A percentile compares a stretch with the other conserved stretches of the same genome.
phyloP scores from a whole-genome alignment of 345 rosid genomes.

The Cardamine occulta region DNA sequence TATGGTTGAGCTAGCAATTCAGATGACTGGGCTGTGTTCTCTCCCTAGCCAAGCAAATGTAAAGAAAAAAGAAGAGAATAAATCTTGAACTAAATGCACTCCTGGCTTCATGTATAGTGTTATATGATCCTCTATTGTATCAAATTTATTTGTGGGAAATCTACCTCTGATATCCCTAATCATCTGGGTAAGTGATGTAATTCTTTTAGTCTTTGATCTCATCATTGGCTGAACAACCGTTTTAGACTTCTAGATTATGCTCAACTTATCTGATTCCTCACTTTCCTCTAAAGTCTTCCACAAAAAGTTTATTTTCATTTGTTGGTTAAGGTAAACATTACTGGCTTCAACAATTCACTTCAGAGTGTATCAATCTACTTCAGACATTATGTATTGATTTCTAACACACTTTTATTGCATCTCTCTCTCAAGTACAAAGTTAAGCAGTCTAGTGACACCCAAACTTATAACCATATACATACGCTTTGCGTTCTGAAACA shows the following conservation, averaged over 20 bases:
- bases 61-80: constrained; percentile 26
- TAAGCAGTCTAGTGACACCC: neutral
- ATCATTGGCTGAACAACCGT: neutral
- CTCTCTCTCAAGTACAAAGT: constrained; percentile 24
- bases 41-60: constrained; percentile 30
- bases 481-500: neutral
- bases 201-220: constrained; percentile 11
- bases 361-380: constrained; percentile 6
- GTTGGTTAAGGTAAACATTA: constrained; percentile 13
- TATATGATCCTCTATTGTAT: constrained; percentile 19
- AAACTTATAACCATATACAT: neutral
- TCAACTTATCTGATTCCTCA: constrained; percentile 3
- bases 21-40: constrained; percentile 19
- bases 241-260: constrained; percentile 5
- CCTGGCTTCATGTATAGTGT: constrained; percentile 32
- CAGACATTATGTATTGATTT: constrained; percentile 10
- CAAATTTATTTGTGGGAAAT: constrained; percentile 17
- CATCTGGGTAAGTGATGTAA: neutral
- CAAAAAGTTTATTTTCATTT: neutral
- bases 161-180: neutral
- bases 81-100: constrained; percentile 20
- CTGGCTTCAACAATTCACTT: neutral
- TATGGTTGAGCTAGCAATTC: constrained; percentile 23
- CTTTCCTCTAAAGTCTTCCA: neutral
- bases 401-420: constrained; percentile 25